Percentiles rank a stretch among this genome's conserved stretches.
phyloP scores from a whole-genome alignment of 2,329 filamentous ascomycete species.

The Grosmannia huntii region DNA sequence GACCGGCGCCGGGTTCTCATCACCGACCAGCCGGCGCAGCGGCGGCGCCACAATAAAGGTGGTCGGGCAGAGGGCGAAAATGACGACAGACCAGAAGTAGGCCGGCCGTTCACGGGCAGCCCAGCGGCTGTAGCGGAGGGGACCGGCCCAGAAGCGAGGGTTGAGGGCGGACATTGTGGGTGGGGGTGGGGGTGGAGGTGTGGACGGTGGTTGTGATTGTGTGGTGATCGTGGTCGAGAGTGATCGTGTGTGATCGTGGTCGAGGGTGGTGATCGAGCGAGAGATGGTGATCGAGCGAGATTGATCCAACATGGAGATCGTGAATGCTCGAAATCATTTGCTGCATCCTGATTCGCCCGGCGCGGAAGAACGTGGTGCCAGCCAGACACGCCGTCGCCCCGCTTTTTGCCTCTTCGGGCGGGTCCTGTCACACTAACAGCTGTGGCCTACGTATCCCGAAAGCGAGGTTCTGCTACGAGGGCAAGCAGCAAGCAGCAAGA shows the following conservation, averaged over 20 bases:
- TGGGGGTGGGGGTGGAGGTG: neutral
- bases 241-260: neutral
- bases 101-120: slow-evolving; percentile 77
- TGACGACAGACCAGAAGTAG: slow-evolving; percentile 73
- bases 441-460: neutral
- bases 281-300: too few relatives aligned
- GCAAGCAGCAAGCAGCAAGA: neutral
- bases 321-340: neutral
- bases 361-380: neutral
- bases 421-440: neutral
- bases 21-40: slow-evolving; percentile 58
- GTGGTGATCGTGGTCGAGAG: neutral
- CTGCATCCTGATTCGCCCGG: slow-evolving; percentile 1
- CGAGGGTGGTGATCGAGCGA: neutral
- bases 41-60: slow-evolving; percentile 60
- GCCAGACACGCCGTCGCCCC: neutral
- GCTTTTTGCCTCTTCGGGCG: too few relatives aligned
- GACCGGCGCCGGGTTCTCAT: slow-evolving; percentile 57
- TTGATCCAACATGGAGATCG: too few relatives aligned
- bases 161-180: slow-evolving; percentile 45
- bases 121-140: slow-evolving; percentile 79
- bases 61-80: slow-evolving; percentile 63
- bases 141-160: slow-evolving; percentile 72
- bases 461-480: neutral
- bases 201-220: too few relatives aligned